Evolutionary conservation across 208 protist species (phyloP), one percentile per base, ranked within the genome.

Genomic region (Crithidia brevicula): DNA sequence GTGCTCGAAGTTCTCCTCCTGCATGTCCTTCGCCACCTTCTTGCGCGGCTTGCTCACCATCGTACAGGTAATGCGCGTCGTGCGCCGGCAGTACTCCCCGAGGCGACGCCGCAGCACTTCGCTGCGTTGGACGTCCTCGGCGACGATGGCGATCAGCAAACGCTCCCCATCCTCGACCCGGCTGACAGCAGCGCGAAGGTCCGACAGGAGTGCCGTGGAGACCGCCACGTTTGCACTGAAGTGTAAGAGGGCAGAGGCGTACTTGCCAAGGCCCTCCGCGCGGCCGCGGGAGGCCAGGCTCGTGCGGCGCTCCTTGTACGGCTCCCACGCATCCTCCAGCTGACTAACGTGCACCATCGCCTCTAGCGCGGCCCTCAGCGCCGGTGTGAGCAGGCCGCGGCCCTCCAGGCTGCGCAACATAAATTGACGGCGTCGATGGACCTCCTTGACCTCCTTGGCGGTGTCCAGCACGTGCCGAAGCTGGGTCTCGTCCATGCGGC

Each of bases 281-380:
- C 89, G 82, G 16, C 74, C 90, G 25, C 90, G 79, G n/a, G 75
- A 59, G 7, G 90, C 86, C n/a, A 93, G 67, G 47, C 85, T 91
- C 30, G 84, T 86, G 33, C 85, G 88, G 43, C 77, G 68, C 67
- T 87, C 84, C 67, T 94, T 94, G 68, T 85, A 96, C 18, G 88
- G 88, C 70, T 94, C 88, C 86, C 88, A 96, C 36, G 79, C 75
- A 63, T 94, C 91, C 67, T 92, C 88, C 30, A 96, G 77, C 70
- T 91, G 86, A 52, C 77, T 88, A 22, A 93, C 63, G 64, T 93
- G 86, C 43, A 79, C 67, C 79, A 93, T 76, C 23, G 59, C 45
- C 54, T 72, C 54, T 42, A 96, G 74, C 1, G 75, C 31, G 2
- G 57, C 65, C 16, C 49, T 66, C 22, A 96, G 77, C 34, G 62